Evolutionary conservation across 495 filamentous ascomycete genomes (phyloP), one percentile per base, ranked within the genome.

Genomic region (Choiromyces venosus): DNA sequence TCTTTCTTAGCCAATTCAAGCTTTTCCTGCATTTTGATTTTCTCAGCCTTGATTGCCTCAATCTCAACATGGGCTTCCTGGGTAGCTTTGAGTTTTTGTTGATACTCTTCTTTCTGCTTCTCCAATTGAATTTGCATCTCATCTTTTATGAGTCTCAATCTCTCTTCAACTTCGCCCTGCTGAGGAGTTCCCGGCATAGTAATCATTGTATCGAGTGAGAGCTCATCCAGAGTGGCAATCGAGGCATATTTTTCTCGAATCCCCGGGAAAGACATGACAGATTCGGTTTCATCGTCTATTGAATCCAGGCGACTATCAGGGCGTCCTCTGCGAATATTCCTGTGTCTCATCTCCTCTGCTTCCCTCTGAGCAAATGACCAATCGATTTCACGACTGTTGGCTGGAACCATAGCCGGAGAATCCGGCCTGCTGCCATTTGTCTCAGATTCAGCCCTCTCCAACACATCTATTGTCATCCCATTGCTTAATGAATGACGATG

Each of bases 181-280:
- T 89, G 92, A 44, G 95, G 94, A 2, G 94, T 97, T 1, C 92
- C 94, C 8, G 96, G 95, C 85, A 97, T 91, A 2, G 95, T 99
- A 56, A 98, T 86, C 2, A 89, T 89, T 5, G 96, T 99, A 78
- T 99, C 95, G 35, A 98, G 86, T 19, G 96, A 98, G 80, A 98
- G 95, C 82, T 97, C 97, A 81, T 99, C 95, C 52, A 97, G 86
- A 4, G 96, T 99, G 19, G 93, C 93, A 80, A 91, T 95, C 5
- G 93, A 97, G 86, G 96, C 90, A 82, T 98, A 97, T 80, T 99
- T 99, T 73, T 99, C 95, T 65, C 95, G 87, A 38, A 94, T 85
- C 6, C 74, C 79, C 2, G 92, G 91, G 82, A 93, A 96, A 12
- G 93, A 97, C 39, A 90, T 91, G 35, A 92, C 88, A 0, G 94